A percentile compares a stretch with the other conserved stretches of the same genome.
Evolutionary conservation across 345 rosid species (phyloP).

Genomic region (Populus simonii): DNA sequence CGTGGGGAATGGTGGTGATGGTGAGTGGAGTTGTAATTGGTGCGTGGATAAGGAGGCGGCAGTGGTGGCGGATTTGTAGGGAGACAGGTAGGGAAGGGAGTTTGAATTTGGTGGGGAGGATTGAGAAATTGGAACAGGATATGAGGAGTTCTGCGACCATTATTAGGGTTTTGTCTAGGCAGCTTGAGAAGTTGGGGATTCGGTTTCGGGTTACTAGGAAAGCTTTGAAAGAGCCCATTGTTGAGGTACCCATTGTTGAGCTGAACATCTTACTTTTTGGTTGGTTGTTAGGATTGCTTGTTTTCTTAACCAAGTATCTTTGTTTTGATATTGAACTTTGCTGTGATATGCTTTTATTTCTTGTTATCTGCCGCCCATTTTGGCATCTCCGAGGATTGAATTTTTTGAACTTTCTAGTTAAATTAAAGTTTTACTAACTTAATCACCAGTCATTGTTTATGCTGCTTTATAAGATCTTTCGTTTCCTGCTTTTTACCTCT

Average conservation of each 20-base stretch:
- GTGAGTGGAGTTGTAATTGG: conserved; percentile 57
- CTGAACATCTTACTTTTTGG: not conserved
- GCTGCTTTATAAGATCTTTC: not conserved
- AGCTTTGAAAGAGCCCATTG: conserved; percentile 70
- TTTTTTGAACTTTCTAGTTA: not conserved
- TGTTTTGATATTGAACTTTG: too few species aligned
- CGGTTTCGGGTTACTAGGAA: conserved; percentile 78
- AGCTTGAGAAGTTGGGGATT: conserved; percentile 88
- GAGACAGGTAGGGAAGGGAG: conserved; percentile 35
- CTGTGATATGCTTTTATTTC: too few species aligned
- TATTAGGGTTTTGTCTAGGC: conserved; percentile 69
- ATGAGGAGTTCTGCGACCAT: conserved; percentile 57
- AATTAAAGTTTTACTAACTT: not conserved
- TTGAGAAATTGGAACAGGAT: conserved; percentile 89
- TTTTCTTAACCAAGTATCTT: not conserved
- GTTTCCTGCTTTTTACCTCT: not conserved
- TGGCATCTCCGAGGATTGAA: not conserved
- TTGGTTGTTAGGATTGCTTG: not conserved
- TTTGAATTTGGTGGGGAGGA: conserved; percentile 54
- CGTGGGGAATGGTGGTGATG: conserved; percentile 51
- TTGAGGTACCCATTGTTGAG: conserved; percentile 48
- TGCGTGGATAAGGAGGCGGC: conserved; percentile 66
- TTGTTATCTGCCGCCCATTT: not conserved
- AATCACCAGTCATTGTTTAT: not conserved
- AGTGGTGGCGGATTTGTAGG: conserved; percentile 58